phyloP scores from a whole-genome alignment of 2,329 filamentous ascomycete species.

The Coniochaeta sp. region DNA sequence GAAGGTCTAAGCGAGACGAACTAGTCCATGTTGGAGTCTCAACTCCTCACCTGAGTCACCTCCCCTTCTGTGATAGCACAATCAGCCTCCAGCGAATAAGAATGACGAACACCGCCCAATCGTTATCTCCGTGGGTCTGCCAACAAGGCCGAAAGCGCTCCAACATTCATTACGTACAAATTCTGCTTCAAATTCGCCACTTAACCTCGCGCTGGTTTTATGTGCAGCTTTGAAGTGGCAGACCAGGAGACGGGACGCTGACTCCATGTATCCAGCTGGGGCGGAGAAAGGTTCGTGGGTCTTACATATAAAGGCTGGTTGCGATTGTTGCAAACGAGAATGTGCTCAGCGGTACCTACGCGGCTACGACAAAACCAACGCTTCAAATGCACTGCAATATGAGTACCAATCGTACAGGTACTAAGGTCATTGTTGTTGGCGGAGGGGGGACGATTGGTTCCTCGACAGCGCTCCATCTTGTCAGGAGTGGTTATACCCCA shows the following conservation, averaged over 20 bases:
- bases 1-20: neutral
- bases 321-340: too few relatives aligned
- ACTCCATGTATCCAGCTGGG: neutral
- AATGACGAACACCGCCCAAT: neutral
- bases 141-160: too few relatives aligned
- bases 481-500: conserved; percentile 31
- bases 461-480: conserved; percentile 37
- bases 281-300: neutral
- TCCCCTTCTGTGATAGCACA: too few relatives aligned
- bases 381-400: conserved; percentile 8
- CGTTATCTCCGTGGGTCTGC: neutral
- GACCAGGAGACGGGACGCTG: neutral
- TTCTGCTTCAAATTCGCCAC: neutral
- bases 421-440: conserved; percentile 32
- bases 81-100: too few relatives aligned
- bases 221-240: neutral
- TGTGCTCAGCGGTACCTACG: too few relatives aligned
- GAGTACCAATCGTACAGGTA: conserved; percentile 14
- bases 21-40: too few relatives aligned
- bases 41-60: too few relatives aligned
- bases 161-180: neutral
- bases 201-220: neutral
- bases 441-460: conserved; percentile 39
- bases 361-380: neutral
- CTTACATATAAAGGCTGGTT: neutral